Evolutionary conservation across 495 filamentous ascomycete species (phyloP).

Genomic region (Physcia stellaris): DNA sequence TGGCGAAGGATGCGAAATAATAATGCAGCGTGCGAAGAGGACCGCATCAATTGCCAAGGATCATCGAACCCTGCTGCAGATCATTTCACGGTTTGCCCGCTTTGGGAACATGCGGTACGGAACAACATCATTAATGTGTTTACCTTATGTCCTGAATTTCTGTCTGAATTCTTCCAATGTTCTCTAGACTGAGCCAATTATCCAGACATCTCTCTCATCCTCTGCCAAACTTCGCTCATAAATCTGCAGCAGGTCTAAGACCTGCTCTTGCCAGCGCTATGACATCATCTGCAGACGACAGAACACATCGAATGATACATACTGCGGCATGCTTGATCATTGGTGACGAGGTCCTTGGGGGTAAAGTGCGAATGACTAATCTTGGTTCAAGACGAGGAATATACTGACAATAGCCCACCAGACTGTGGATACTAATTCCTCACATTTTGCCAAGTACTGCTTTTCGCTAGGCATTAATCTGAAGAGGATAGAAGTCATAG

Average conservation of each 20-base stretch:
- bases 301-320: slow-evolving; percentile 52
- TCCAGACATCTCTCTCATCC: slow-evolving; percentile 57
- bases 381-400: not conserved
- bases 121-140: not conserved
- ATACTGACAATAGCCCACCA: slow-evolving; percentile 13
- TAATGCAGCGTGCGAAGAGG: too few species aligned
- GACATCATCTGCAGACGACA: slow-evolving; percentile 39
- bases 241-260: slow-evolving; percentile 30
- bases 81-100: not conserved
- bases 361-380: slow-evolving; percentile 50
- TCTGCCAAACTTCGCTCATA: slow-evolving; percentile 38
- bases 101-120: not conserved
- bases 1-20: too few species aligned
- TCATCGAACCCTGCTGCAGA: too few species aligned
- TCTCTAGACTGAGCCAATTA: slow-evolving; percentile 57
- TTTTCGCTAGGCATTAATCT: slow-evolving; percentile 82
- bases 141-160: too few species aligned
- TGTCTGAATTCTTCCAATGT: slow-evolving; percentile 50
- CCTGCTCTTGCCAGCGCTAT: slow-evolving; percentile 32
- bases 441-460: slow-evolving; percentile 84
- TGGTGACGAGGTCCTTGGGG: slow-evolving; percentile 91
- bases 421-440: slow-evolving; percentile 86
- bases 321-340: slow-evolving; percentile 93
- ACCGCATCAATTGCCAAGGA: too few species aligned
- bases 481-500: slow-evolving; percentile 82